Evolutionary conservation across 225 moss, liverwort and hornwort species (phyloP).

Genomic region (Lunularia cruciata): DNA sequence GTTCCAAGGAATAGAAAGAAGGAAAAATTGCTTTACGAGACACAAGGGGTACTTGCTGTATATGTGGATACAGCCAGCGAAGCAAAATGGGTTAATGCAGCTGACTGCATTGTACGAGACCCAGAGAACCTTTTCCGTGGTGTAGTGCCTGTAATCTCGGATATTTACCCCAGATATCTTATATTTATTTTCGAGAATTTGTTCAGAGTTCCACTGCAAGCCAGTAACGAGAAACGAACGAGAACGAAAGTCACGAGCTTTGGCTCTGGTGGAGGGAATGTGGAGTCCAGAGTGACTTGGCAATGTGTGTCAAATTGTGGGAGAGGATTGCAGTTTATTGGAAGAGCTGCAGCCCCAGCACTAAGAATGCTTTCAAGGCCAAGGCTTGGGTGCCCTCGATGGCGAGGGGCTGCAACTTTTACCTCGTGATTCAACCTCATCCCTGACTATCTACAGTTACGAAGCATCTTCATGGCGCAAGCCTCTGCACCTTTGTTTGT

Average conservation of each 20-base stretch:
- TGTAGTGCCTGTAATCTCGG: background rate
- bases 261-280: constrained; percentile 6
- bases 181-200: background rate
- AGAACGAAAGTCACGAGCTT: background rate
- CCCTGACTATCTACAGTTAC: constrained; percentile 22
- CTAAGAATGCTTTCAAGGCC: background rate
- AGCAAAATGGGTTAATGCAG: background rate
- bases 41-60: too few relatives aligned
- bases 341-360: background rate
- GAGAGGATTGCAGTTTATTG: constrained; percentile 8
- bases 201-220: background rate
- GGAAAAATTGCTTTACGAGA: too few relatives aligned
- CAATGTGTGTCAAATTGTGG: constrained; percentile 1
- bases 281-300: background rate
- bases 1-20: too few relatives aligned
- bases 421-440: constrained; percentile 1
- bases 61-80: too few relatives aligned
- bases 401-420: background rate
- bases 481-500: background rate
- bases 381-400: constrained; percentile 3
- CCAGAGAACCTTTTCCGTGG: background rate
- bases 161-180: background rate
- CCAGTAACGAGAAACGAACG: background rate
- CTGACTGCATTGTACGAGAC: background rate
- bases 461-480: background rate